phyloP scores from a whole-genome alignment of 805 yeast genomes.

The Yarrowia deformans region DNA sequence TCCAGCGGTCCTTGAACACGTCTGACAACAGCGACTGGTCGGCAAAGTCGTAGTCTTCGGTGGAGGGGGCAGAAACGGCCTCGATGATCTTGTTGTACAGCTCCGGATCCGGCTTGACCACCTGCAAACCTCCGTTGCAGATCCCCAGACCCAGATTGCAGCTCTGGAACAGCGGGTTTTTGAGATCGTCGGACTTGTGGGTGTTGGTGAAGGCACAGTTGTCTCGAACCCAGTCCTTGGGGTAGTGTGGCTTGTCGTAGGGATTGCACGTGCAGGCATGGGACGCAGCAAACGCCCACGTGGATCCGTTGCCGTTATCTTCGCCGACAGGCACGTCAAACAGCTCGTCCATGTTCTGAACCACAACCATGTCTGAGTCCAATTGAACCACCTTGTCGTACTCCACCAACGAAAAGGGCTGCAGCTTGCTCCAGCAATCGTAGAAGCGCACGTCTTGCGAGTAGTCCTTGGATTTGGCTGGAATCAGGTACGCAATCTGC shows the following conservation, averaged over 20 bases:
- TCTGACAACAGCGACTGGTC: slow-evolving; percentile 66
- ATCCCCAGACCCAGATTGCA: slow-evolving; percentile 53
- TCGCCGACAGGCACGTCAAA: slow-evolving; percentile 56
- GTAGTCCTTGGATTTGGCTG: slow-evolving; percentile 56
- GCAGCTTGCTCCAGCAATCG: slow-evolving; percentile 69
- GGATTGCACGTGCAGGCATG: slow-evolving; percentile 73
- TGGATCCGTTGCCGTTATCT: slow-evolving; percentile 42
- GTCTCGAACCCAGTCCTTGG: slow-evolving; percentile 58
- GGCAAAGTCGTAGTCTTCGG: slow-evolving; percentile 60
- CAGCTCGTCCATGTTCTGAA: slow-evolving; percentile 65
- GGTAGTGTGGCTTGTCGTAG: slow-evolving; percentile 59
- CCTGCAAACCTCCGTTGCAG: slow-evolving; percentile 67
- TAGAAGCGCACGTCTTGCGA: slow-evolving; percentile 61
- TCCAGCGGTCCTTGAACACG: slow-evolving; percentile 60
- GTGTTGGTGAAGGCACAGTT: slow-evolving; percentile 61
- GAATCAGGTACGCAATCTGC: slow-evolving; percentile 56
- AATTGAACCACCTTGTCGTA: slow-evolving; percentile 63
- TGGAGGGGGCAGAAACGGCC: slow-evolving; percentile 53
- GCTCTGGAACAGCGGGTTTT: slow-evolving; percentile 55
- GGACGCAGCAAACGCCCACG: slow-evolving; percentile 59
- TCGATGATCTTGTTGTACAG: slow-evolving; percentile 54
- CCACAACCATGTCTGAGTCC: slow-evolving; percentile 67
- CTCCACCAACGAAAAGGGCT: slow-evolving; percentile 60
- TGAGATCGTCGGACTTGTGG: slow-evolving; percentile 41
- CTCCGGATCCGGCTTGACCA: slow-evolving; percentile 56